Base-by-base conservation (phyloP, 257 asterid species). In the Primulina huaijiensis region DNA sequence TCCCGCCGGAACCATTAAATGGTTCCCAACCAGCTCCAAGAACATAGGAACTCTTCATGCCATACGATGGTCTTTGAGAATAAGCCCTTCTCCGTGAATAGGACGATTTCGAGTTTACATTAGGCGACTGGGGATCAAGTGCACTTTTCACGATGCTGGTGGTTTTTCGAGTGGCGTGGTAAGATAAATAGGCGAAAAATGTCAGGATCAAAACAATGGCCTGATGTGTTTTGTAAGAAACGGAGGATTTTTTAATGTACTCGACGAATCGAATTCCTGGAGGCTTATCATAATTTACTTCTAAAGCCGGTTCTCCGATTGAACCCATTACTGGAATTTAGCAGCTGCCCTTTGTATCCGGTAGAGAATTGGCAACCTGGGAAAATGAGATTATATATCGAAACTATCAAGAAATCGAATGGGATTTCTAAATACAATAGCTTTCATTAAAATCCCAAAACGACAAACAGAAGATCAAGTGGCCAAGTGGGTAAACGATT, bases 131-230 rank as follows among this genome's bases (percentile, higher is more conserved):
- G 4, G 99, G 99, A 76, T 94, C 99, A 35, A 94, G 97, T 7
- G 99, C 98, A 55, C 92, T 90, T 74, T 94, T 94, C 6, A 94
- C 89, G 17, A 94, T 87, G 80, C 99, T 91, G 16, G 96, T 88
- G 14, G 99, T 94, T 84, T 94, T 94, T 67, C 99, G 75, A 5
- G 97, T 85, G 14, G 98, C 98, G 27, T 94, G 99, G 73, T 89
- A 94, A 50, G 86, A 62, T 17, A 90, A 63, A 75, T 94, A 94
- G 12, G 98, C 96, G 3, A 89, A 83, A 80, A 94, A 94, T 17
- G 99, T 94, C 0, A 94, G 81, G 14, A 82, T 73, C 3, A 94
- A 81, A 82, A 89, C 99, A 65, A 89, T 73, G 60, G 81, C 91
- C 82, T 88, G 99, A 77, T 94, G 78, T 14, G 90, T 80, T 73